Evolutionary conservation across 2,329 filamentous ascomycete genomes (phyloP), one percentile per base, ranked within the genome.

Genomic region (Lachnellula suecica): DNA sequence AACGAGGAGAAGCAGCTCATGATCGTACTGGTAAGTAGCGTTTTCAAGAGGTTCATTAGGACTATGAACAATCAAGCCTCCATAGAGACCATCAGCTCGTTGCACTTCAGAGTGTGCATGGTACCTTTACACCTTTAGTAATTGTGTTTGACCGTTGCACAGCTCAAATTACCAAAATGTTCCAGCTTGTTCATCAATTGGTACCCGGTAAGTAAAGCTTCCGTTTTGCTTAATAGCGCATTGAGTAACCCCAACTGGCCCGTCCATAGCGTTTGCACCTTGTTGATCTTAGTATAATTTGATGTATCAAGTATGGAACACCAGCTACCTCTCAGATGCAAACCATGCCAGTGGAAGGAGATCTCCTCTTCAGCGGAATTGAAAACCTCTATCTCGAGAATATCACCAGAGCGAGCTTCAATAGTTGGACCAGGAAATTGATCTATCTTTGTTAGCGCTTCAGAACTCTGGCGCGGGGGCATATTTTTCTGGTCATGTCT

Each of bases 271-370:
- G 34, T 54, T 54, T 44, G 48, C 42, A 43, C 69, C 51, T 53
- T 15, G 31, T 41, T 15, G 17, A 38, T 20, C 2, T 47, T 5
- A 35, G 45, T 44, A 34, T 49, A 20, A 9, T 23, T 6, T 6
- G 24, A 11, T 10, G 13, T 17, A n/a, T n/a, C n/a, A n/a, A n/a
- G n/a, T n/a, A n/a, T n/a, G n/a, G n/a, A n/a, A n/a, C n/a, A n/a
- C n/a, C n/a, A 34, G 29, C 29, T 34, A 53, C 51, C 70, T 50
- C 63, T 53, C 60, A 74, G 70, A 56, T 74, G 67, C 2, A 76
- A 62, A 4, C 75, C 76, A 63, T 78, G 75, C 74, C 74, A 78
- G 54, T 78, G 75, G 6, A 78, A 54, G 1, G 74, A 67, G 7
- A 77, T 45, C 4, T 66, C 61, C 22, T 76, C 71, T 8, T 71